Evolutionary conservation across 1,284 basidiomycete genomes (phyloP).

Genomic region (Xerocomus nothofagi): DNA sequence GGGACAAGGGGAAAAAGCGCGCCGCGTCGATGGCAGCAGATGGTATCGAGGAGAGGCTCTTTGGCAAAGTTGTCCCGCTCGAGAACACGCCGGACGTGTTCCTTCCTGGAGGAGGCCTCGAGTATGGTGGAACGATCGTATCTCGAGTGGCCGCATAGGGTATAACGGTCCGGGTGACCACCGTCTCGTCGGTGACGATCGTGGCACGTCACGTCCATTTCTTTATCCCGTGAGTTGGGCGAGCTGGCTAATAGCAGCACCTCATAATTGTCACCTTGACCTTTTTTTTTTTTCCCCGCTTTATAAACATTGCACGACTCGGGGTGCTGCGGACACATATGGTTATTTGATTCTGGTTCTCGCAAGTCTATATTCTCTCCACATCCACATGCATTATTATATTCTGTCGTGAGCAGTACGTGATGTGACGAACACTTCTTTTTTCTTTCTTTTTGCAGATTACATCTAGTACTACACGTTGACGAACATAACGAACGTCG

Average conservation of each 20-base stretch:
- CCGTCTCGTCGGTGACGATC: background rate
- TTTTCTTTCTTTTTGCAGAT: conserved; percentile 1
- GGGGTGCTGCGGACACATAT: conserved; percentile 17
- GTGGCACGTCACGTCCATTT: background rate
- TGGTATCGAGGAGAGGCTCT: conserved; percentile 27
- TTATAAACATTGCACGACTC: background rate
- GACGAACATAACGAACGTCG: conserved; percentile 1
- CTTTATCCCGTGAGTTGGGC: background rate
- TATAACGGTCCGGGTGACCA: background rate
- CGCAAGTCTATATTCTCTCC: background rate
- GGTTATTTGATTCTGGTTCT: conserved; percentile 13
- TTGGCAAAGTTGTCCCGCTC: conserved; percentile 37
- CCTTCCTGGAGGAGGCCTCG: conserved; percentile 29
- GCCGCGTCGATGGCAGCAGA: conserved; percentile 10
- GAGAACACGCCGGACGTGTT: conserved; percentile 43
- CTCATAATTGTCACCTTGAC: background rate
- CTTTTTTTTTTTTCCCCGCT: conserved; percentile 2
- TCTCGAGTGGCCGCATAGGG: conserved; percentile 32
- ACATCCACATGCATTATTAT: conserved; percentile 1
- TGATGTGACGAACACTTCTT: conserved; percentile 4
- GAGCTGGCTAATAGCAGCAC: background rate
- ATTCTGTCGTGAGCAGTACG: conserved; percentile 12
- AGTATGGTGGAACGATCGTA: conserved; percentile 33
- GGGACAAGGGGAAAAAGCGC: conserved; percentile 30
- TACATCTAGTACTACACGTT: conserved; percentile 11